Percentiles rank a stretch among this genome's conserved stretches.
Conservation (phyloP, 148 eudicot genomes). For the Vaccinium macrocarpon region DNA sequence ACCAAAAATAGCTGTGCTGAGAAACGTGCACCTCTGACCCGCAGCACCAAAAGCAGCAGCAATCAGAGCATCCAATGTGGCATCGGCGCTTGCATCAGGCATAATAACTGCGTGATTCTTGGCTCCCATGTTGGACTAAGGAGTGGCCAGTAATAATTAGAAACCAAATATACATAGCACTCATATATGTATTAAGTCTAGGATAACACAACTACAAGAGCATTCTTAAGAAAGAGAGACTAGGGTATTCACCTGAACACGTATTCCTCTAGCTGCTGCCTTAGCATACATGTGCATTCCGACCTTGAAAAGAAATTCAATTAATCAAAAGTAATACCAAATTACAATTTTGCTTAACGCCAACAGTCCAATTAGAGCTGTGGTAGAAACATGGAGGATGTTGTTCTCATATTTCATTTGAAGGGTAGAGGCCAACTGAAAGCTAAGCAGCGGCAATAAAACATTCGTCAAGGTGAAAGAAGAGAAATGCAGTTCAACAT, state of each 20-base stretch:
- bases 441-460: background rate
- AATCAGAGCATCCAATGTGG: slow-evolving; percentile 42
- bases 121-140: slow-evolving; percentile 33
- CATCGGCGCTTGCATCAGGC: slow-evolving; percentile 40
- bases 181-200: background rate
- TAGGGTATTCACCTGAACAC: slow-evolving; percentile 45
- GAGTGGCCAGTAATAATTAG: background rate
- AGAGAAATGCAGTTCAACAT: background rate
- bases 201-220: background rate
- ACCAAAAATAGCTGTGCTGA: slow-evolving; percentile 40
- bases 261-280: slow-evolving; percentile 54
- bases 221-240: background rate
- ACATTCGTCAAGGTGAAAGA: background rate
- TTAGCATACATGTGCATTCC: slow-evolving; percentile 45
- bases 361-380: background rate
- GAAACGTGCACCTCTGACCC: slow-evolving; percentile 33
- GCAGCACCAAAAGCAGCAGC: slow-evolving; percentile 39
- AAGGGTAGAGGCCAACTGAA: background rate
- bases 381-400: background rate
- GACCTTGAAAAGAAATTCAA: slow-evolving; percentile 30
- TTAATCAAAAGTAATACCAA: background rate
- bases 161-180: background rate
- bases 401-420: background rate
- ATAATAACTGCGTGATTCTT: slow-evolving; percentile 36
- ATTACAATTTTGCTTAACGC: background rate